phyloP scores from a whole-genome alignment of 2,329 filamentous ascomycete genomes.

The Exophiala dermatitidis region DNA sequence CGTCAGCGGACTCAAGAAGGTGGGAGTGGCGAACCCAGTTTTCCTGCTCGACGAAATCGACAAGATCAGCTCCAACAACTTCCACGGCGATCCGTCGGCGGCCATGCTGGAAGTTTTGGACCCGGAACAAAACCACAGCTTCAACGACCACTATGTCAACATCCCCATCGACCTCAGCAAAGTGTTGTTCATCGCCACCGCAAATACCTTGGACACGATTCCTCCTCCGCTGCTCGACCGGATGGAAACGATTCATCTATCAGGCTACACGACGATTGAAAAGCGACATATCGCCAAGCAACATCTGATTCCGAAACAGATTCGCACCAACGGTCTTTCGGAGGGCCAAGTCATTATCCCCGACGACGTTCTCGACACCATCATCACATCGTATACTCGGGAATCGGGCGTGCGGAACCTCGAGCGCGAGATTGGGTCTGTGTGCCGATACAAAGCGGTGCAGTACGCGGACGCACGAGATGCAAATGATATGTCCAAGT shows the following conservation, averaged over 20 bases:
- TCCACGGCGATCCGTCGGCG: slow-evolving; percentile 90
- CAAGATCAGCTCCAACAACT: slow-evolving; percentile 84
- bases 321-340: slow-evolving; percentile 77
- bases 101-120: slow-evolving; percentile 98
- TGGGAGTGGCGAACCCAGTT: slow-evolving; percentile 89
- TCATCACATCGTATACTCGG: slow-evolving; percentile 93
- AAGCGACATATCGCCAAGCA: slow-evolving; percentile 90
- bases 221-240: slow-evolving; percentile 88
- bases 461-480: slow-evolving; percentile 90
- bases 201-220: slow-evolving; percentile 90
- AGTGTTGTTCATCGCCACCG: slow-evolving; percentile 94
- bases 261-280: slow-evolving; percentile 93
- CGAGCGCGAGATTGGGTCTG: slow-evolving; percentile 88
- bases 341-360: slow-evolving; percentile 68
- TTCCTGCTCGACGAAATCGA: slow-evolving; percentile 96
- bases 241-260: slow-evolving; percentile 91
- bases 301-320: slow-evolving; percentile 94
- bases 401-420: slow-evolving; percentile 94
- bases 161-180: slow-evolving; percentile 94
- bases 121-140: slow-evolving; percentile 91
- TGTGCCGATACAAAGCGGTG: slow-evolving; percentile 91
- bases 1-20: slow-evolving; percentile 89
- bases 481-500: slow-evolving; percentile 47
- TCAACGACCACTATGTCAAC: slow-evolving; percentile 93
- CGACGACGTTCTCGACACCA: slow-evolving; percentile 82